Percentiles rank a stretch among this genome's conserved stretches.
phyloP scores from a whole-genome alignment of 2,329 filamentous ascomycete species.

The Colletotrichum noveboracense region DNA sequence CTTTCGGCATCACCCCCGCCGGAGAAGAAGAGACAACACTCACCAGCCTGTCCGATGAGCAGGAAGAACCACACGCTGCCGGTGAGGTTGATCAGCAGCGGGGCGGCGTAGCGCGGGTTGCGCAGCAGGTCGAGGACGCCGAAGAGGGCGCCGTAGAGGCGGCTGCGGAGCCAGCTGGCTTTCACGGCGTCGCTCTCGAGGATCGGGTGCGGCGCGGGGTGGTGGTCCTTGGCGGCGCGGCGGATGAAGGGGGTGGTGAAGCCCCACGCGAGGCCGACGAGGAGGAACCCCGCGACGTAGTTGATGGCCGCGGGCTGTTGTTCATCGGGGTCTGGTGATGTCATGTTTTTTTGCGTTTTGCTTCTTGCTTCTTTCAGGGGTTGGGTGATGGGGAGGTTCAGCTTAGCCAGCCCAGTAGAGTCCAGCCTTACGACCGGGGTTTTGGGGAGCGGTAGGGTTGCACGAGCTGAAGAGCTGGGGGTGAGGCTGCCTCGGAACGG shows the following conservation, averaged over 20 bases:
- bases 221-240: slow-evolving; percentile 78
- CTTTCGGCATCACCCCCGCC: not conserved
- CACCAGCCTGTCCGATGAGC: slow-evolving; percentile 89
- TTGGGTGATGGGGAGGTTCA: not conserved
- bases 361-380: not conserved
- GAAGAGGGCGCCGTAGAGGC: slow-evolving; percentile 70
- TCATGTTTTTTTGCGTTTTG: not conserved
- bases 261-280: slow-evolving; percentile 92
- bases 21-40: slow-evolving; percentile 36
- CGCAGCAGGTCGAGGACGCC: slow-evolving; percentile 78
- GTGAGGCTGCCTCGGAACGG: not conserved
- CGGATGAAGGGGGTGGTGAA: slow-evolving; percentile 93
- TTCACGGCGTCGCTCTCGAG: slow-evolving; percentile 56
- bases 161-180: slow-evolving; percentile 66
- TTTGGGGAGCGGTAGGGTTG: not conserved
- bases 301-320: slow-evolving; percentile 66
- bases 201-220: slow-evolving; percentile 62
- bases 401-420: not conserved
- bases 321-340: slow-evolving; percentile 7
- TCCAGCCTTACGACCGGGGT: not conserved
- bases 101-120: slow-evolving; percentile 84
- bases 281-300: slow-evolving; percentile 86
- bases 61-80: slow-evolving; percentile 97
- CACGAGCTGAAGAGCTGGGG: not conserved
- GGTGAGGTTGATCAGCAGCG: slow-evolving; percentile 85